Evolutionary conservation across 108 stramenopile species (phyloP).

Genomic region (Parietichytrium sp.): DNA sequence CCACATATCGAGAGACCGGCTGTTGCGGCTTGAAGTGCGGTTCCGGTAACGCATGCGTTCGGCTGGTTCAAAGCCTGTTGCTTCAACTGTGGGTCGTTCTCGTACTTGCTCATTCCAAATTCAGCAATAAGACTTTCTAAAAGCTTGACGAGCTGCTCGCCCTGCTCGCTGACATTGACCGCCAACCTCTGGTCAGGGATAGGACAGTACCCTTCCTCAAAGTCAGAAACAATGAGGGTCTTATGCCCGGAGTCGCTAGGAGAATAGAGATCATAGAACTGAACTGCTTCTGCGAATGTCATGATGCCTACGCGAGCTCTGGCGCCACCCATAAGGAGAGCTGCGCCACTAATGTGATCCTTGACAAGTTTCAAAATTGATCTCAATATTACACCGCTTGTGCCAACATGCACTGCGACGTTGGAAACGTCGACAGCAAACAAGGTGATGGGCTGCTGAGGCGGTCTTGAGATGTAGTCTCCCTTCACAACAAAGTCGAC

Average conservation of each 20-base stretch:
- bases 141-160: not conserved
- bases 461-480: not conserved
- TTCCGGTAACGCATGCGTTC: slow-evolving; percentile 4
- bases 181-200: not conserved
- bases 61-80: not conserved
- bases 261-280: slow-evolving; percentile 5
- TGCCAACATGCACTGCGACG: not conserved
- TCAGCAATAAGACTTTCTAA: not conserved
- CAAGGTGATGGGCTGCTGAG: not conserved
- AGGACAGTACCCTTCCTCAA: not conserved
- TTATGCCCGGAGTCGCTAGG: slow-evolving; percentile 17
- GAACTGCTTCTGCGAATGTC: not conserved
- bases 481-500: slow-evolving; percentile 17
- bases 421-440: slow-evolving; percentile 32
- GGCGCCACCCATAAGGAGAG: not conserved
- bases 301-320: slow-evolving; percentile 6
- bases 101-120: too few species aligned
- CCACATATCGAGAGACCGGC: not conserved
- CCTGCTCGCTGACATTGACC: not conserved
- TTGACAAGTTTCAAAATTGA: not conserved
- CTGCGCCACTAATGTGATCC: not conserved
- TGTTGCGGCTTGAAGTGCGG: not conserved
- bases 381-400: not conserved
- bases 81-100: not conserved
- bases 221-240: not conserved